These are phyloP conservation scores for Tagetes erecta DNA, from an alignment of 129 eudicot species.

Conservation along the genomic window DNA sequence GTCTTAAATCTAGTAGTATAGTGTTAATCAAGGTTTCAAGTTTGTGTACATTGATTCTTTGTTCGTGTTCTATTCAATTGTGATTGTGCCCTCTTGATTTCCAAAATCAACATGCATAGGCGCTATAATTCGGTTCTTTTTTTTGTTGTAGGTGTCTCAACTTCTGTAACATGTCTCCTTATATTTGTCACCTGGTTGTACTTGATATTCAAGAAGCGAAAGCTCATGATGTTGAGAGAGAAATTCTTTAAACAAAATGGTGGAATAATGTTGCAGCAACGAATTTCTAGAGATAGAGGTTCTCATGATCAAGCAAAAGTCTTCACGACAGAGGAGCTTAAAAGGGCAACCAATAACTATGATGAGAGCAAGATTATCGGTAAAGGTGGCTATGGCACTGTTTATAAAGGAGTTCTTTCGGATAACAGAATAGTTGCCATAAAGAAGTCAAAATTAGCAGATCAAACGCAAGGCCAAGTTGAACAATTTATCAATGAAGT, in stretches of 20 bases:
- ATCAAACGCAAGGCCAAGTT: constrained; percentile 26
- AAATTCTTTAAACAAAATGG: constrained; percentile 52
- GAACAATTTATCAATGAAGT: constrained; percentile 59
- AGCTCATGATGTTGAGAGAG: constrained; percentile 19
- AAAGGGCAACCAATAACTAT: constrained; percentile 49
- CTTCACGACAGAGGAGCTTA: constrained; percentile 37
- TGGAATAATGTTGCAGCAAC: constrained; percentile 43
- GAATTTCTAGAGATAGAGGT: constrained; percentile 27
- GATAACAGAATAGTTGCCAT: constrained; percentile 46
- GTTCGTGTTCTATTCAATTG: too few species aligned
- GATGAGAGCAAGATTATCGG: constrained; percentile 46
- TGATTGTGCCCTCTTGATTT: too few species aligned
- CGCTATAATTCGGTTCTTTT: neutral
- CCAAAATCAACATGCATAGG: neutral
- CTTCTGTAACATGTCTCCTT: constrained; percentile 21
- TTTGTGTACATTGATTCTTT: too few species aligned
- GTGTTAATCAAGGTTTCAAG: too few species aligned
- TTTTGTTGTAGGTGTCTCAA: constrained; percentile 23
- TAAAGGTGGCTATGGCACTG: constrained; percentile 51
- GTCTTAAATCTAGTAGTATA: too few species aligned
- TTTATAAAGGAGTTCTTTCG: constrained; percentile 47
- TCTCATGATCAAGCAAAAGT: constrained; percentile 33
- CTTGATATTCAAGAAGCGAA: constrained; percentile 34
- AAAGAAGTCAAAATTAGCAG: constrained; percentile 38
- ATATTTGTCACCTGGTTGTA: constrained; percentile 29